Evolutionary conservation across 108 stramenopile species (phyloP), one percentile per base, ranked within the genome.

Genomic region (Ochromonas danica): DNA sequence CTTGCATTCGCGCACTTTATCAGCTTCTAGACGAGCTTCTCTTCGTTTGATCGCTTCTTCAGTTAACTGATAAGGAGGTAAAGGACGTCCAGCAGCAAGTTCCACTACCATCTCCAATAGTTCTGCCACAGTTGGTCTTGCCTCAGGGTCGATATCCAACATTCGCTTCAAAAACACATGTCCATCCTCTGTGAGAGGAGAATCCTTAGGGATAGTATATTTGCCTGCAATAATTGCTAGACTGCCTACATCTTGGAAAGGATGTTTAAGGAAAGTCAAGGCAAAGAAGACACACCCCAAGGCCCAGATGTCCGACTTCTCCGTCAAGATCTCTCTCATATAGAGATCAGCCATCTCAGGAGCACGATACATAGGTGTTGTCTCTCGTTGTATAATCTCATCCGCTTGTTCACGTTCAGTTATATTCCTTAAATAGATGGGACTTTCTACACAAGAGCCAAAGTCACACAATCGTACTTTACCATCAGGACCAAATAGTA

Each of bases 331-430:
- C 61, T 90, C 90, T 10, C 91, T 78, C 88, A 94, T 90, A 89
- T 91, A 94, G 25, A 97, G 84, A 86, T 97, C 96, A 1, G 94
- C 93, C 96, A 97, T 95, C 81, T 97, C 96, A 1, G 96, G 96
- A 10, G 93, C 90, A 2, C 96, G 90, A 85, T 94, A 97, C 94
- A 94, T 94, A 84, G 93, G 96, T 40, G 96, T 97, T 0, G 96
- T 97, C 27, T 94, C 95, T 80, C 90, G 93, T 62, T 91, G 81
- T 70, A 97, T 90, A 3, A 91, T 86, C 77, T 97, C 96, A 79
- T 94, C 96, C 27, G 92, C 94, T 38, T 86, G 85, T 10, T 86
- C 62, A 35, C 94, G 72, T 36, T 90, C 90, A 71, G 87, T 79
- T 0, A 85, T 79, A 30, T 88, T 93, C 70, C 88, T 78, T 70